phyloP scores from a whole-genome alignment of 345 rosid genomes.

The Populus deltoides region DNA sequence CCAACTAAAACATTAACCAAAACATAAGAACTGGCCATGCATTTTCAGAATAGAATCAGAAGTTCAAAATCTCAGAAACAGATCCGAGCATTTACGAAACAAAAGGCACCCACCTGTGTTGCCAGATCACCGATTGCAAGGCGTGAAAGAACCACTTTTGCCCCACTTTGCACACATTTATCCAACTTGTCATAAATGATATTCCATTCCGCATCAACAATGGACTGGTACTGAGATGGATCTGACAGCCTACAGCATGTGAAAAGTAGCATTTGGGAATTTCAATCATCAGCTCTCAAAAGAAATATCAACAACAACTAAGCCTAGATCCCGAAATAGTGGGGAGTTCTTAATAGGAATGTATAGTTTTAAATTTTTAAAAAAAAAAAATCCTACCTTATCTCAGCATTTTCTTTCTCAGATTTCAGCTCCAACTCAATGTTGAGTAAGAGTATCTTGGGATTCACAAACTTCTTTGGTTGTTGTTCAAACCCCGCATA shows the following conservation, averaged over 20 bases:
- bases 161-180: conserved; percentile 90
- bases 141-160: conserved; percentile 94
- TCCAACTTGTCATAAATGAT: conserved; percentile 97
- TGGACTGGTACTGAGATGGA: conserved; percentile 95
- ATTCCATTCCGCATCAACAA: conserved; percentile 99
- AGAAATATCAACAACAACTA: not conserved
- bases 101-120: conserved; percentile 63
- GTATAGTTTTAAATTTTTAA: not conserved
- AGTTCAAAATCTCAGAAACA: not conserved
- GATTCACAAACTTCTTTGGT: conserved; percentile 83
- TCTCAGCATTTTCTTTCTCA: conserved; percentile 99
- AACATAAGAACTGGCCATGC: not conserved
- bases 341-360: not conserved
- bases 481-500: conserved; percentile 99
- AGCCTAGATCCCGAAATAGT: too few relatives aligned
- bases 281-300: conserved; percentile 13
- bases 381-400: conserved; percentile 47
- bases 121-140: conserved; percentile 98
- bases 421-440: conserved; percentile 95
- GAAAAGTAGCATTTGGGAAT: conserved; percentile 4
- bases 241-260: conserved; percentile 67
- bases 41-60: not conserved
- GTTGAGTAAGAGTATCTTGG: conserved; percentile 79
- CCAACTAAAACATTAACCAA: not conserved
- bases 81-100: not conserved